Base-by-base conservation (phyloP, 2,329 filamentous ascomycete genomes). In the Curvularia sp. region DNA sequence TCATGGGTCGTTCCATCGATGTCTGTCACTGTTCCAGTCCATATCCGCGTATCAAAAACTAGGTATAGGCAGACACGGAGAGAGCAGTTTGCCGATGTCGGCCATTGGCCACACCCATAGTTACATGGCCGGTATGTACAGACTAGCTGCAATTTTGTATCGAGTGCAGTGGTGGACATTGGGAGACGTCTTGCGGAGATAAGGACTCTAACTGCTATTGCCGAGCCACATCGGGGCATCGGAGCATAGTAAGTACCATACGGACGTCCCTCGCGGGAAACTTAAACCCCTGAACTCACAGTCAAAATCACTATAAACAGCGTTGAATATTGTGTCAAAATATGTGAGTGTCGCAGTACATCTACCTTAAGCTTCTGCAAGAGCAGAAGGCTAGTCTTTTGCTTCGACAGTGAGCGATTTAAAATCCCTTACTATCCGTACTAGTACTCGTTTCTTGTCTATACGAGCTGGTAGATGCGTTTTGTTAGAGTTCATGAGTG, bases 131-230 rank as follows among this genome's bases (percentile, higher is more conserved):
- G 6, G 34, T 18, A 15, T n/a, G 5, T 36, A 18, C 7, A 7
- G 34, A 18, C n/a, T 18, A 5, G 38, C 3, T 5, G 27, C 25
- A 27, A 49, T 27, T 43, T 18, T 36, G n/a, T 13, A 18, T 8
- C n/a, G n/a, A n/a, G n/a, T 19, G 15, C 9, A n/a, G 23, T 46
- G 25, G 27, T 46, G n/a, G 7, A 19, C 25, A 46, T n/a, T 8
- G 30, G 47, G 12, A 34, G n/a, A 23, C 49, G 36, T 21, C 9
- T 30, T 36, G 43, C 49, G 55, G 55, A 45, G 28, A 57, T 57
- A 49, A 57, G 34, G n/a, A 25, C 21, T 19, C 7, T 6, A 13
- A 28, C 5, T 18, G 49, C 30, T 45, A 45, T 36, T 45, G 7
- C 49, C 49, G 41, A 27, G 21, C 18, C 7, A 21, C 13, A 12